Percentiles rank a stretch among this genome's conserved stretches.
These are phyloP conservation scores for Salix koriyanagi DNA, from an alignment of 345 rosid species.

Conservation along the genomic window DNA sequence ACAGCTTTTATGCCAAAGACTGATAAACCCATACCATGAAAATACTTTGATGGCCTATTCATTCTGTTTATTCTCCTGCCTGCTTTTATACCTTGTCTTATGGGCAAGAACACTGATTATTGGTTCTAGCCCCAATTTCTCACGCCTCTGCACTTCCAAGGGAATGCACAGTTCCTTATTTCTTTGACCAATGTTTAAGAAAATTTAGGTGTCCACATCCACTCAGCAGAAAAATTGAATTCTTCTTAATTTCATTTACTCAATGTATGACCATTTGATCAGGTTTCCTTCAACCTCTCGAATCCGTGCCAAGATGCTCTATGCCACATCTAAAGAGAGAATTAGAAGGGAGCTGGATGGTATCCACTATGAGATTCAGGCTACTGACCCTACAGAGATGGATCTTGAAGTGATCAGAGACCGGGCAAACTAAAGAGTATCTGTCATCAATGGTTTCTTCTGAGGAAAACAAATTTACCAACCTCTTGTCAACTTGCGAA, in stretches of 20 bases:
- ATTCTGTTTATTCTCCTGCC: neutral
- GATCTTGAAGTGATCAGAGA: slow-evolving; percentile 26
- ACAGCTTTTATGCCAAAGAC: neutral
- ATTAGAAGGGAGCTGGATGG: slow-evolving; percentile 19
- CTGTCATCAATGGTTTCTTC: neutral
- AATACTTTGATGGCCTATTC: neutral
- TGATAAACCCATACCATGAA: neutral
- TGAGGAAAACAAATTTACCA: neutral
- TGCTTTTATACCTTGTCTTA: neutral
- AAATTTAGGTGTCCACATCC: neutral
- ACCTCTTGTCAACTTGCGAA: neutral
- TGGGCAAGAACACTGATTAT: neutral
- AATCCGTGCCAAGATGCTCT: slow-evolving; percentile 25
- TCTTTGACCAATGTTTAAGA: neutral
- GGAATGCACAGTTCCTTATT: neutral
- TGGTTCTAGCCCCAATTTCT: neutral
- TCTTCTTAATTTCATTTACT: neutral
- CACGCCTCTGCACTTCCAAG: neutral
- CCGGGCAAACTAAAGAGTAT: slow-evolving; percentile 5
- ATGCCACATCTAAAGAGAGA: slow-evolving; percentile 22
- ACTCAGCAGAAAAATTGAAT: neutral
- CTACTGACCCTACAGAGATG: slow-evolving; percentile 21
- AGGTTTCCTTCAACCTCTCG: slow-evolving; percentile 24
- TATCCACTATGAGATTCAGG: slow-evolving; percentile 21
- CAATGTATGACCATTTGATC: neutral